phyloP scores from a whole-genome alignment of 495 filamentous ascomycete species.

The Xylaria intraflava region DNA sequence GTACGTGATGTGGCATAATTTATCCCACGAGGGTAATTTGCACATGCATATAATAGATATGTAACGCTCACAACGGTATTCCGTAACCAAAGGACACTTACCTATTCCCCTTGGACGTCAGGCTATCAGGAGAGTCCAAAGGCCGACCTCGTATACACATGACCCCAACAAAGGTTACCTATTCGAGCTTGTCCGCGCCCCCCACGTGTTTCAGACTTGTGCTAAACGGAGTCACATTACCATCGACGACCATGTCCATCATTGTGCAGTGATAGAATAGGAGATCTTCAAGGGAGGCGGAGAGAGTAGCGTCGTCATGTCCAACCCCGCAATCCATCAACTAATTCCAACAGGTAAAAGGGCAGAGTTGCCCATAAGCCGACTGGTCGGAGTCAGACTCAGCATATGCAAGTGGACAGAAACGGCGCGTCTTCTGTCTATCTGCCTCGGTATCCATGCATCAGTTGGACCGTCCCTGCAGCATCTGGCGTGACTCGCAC shows the following conservation, averaged over 20 bases:
- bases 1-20: not conserved
- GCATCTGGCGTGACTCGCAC: not conserved
- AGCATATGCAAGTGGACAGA: no score
- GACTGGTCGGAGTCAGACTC: not conserved
- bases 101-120: no score
- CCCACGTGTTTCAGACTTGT: not conserved
- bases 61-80: no score
- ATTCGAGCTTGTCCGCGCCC: not conserved
- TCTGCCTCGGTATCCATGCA: not conserved
- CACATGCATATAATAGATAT: not conserved
- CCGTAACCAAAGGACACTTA: no score
- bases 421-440: no score
- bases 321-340: not conserved
- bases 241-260: not conserved
- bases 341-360: not conserved
- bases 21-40: conserved; percentile 7
- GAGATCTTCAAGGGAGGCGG: not conserved
- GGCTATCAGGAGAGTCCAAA: not conserved
- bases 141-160: not conserved
- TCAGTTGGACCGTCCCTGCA: not conserved
- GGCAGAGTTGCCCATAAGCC: not conserved
- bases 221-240: not conserved
- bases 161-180: not conserved
- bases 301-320: not conserved
- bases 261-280: not conserved